Evolutionary conservation across 2,329 filamentous ascomycete genomes (phyloP), one percentile per base, ranked within the genome.

Genomic region (Lecanicillium sp.): DNA sequence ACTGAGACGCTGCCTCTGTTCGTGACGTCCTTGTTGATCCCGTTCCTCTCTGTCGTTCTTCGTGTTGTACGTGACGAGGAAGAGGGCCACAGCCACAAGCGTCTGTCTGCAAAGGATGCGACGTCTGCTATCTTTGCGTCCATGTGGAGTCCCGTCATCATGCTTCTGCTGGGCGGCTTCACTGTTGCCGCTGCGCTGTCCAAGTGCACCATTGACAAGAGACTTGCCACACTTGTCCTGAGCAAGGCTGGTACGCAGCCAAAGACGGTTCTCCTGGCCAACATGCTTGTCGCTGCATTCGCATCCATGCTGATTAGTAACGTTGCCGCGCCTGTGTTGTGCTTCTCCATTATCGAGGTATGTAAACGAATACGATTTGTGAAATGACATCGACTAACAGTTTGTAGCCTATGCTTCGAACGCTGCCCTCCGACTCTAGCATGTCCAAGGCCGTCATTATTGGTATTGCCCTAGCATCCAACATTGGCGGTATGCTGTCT

Each of bases 101-200:
- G 90, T 17, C 71, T 98, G 6, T 73, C 75, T n/a, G 77, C 88
- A 3, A 89, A 89, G 57, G 74, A 79, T 31, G 89, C 92, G 0
- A 87, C 90, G 0, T 71, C 76, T 19, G 90, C 84, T 53, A 84
- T 96, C 42, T 97, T 98, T 53, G 74, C 87, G 4, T 83, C 92
- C 18, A 98, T 98, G 92, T 98, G 92, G 92, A 96, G 90, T 4
- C 90, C 92, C 0, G 92, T 98, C 40, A 98, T 98, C 50, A 97
- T 98, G 92, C 77, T 98, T 13, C 71, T 98, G 17, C 79, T 98
- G 1, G 92, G 92, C 49, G 92, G 92, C 22, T 98, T 98, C 56
- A 95, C 92, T 3, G 82, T 98, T 39, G 92, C 92, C 9, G 92
- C 92, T 0, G 94, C 92, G 0, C 65, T 98, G 40, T 95, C 88